A percentile compares a stretch with the other conserved stretches of the same genome.
Evolutionary conservation across 2,329 filamentous ascomycete species (phyloP).

Genomic region (Aspergillus alliaceus): DNA sequence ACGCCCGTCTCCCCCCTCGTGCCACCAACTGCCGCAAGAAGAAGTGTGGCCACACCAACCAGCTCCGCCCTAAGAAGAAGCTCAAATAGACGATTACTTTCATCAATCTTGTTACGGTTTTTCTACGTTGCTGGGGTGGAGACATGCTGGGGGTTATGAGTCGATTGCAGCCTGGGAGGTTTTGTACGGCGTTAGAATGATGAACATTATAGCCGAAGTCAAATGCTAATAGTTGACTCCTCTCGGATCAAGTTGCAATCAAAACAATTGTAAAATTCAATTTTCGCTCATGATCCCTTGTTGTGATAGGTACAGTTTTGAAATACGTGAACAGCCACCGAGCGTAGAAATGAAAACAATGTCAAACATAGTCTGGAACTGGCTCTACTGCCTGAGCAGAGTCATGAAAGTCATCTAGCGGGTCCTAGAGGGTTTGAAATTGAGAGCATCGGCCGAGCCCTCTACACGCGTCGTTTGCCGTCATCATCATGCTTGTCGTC

Average conservation of each 20-base stretch:
- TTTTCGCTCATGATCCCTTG: slow-evolving; percentile 7
- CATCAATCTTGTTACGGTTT: slow-evolving; percentile 44
- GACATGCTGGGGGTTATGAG: slow-evolving; percentile 30
- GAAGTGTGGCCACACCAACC: slow-evolving; percentile 99
- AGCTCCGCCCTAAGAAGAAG: slow-evolving; percentile 99
- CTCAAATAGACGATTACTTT: slow-evolving; percentile 67
- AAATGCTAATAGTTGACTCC: slow-evolving; percentile 36
- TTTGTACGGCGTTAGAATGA: slow-evolving; percentile 41
- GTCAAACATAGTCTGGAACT: background rate
- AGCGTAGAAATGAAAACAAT: background rate
- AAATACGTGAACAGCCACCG: slow-evolving; percentile 9
- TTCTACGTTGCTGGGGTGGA: slow-evolving; percentile 43
- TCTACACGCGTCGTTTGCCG: slow-evolving; percentile 32
- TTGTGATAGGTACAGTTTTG: slow-evolving; percentile 14
- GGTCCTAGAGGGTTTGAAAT: background rate
- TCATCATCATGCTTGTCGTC: slow-evolving; percentile 22
- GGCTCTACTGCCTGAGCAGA: slow-evolving; percentile 16
- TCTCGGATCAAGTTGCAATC: slow-evolving; percentile 36
- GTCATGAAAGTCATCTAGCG: background rate
- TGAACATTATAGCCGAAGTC: slow-evolving; percentile 39
- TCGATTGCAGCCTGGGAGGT: slow-evolving; percentile 37
- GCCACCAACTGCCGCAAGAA: slow-evolving; percentile 99
- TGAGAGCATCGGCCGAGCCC: slow-evolving; percentile 9
- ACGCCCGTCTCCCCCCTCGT: slow-evolving; percentile 92
- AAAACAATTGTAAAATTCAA: slow-evolving; percentile 40